Evolutionary conservation across 768 basidiomycete genomes (phyloP), one percentile per base, ranked within the genome.

Genomic region (Trametes sanguinea): DNA sequence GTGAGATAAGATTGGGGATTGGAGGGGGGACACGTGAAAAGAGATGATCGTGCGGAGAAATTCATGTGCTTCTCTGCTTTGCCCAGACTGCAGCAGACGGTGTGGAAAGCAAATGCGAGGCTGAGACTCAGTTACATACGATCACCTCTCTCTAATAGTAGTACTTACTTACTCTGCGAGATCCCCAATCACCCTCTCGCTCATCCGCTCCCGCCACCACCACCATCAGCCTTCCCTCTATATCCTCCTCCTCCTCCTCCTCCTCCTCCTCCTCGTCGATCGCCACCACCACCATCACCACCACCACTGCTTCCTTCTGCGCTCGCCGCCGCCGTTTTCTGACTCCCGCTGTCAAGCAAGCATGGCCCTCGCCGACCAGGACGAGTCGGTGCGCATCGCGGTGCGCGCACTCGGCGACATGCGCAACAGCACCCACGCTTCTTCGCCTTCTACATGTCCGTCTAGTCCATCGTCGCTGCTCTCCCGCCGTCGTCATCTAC

Each of bases 371-470:
- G 80, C 81, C 53, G 78, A 79, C 68, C 82, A 89, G 59, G 90
- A 91, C 65, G 90, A 91, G 73, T 86, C 84, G 67, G 89, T 92
- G 0, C 82, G 85, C 54, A 93, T 92, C 70, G 92, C 92, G 22
- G 85, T 90, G 11, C 76, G 81, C 40, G 92, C 90, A 0, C 79
- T 94, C 14, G 90, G 82, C 30, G 88, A 90, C 68, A 92, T 93
- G 92, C 80, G 88, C 57, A 87, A 81, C 54, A 78, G 81, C 60
- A 71, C 61, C 30, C 66, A 64, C 54, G 53, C 67, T 29, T 66
- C 70, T 7, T 65, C 63, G 40, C 68, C 71, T 33, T 63, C 64
- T 40, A 70, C 64, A 54, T 73, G 72, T 73, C 42, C 65, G 67
- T 65, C 35, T 61, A n/a, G 17, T 37, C 35, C 35, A 37, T 37